phyloP scores from a whole-genome alignment of 768 basidiomycete species.

The Calocera viscosa region DNA sequence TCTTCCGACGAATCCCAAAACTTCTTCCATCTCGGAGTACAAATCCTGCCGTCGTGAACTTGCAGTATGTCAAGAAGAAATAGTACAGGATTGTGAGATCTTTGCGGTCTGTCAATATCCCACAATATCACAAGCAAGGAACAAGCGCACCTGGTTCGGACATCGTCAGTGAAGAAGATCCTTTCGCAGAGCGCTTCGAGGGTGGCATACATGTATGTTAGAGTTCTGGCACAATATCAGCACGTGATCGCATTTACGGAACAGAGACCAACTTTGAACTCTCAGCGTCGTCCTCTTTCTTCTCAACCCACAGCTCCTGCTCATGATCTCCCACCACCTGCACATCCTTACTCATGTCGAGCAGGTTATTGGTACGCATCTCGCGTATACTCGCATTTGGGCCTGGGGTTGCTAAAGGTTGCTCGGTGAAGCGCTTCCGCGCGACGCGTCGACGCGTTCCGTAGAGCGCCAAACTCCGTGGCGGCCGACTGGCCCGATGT shows the following conservation, averaged over 20 bases:
- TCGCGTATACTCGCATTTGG: too few relatives aligned
- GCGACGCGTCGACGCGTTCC: too few relatives aligned
- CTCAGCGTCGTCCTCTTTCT: not conserved
- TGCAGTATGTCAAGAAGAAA: conserved; percentile 8
- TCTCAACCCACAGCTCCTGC: not conserved
- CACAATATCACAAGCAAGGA: not conserved
- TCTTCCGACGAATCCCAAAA: not conserved
- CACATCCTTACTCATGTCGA: not conserved
- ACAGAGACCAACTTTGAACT: not conserved
- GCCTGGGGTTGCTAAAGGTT: too few relatives aligned
- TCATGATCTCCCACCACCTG: not conserved
- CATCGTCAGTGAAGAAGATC: not conserved
- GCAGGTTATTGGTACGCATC: not conserved
- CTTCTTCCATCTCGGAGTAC: not conserved
- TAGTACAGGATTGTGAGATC: not conserved
- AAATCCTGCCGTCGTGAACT: not conserved
- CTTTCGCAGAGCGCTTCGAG: conserved; percentile 2
- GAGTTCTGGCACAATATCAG: not conserved
- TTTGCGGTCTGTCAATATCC: not conserved
- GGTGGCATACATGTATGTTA: not conserved
- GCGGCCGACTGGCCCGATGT: too few relatives aligned
- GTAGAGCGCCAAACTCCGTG: too few relatives aligned
- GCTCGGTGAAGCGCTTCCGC: too few relatives aligned
- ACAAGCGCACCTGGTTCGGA: not conserved
- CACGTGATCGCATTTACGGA: not conserved